Conservation (phyloP, 1,139 yeast genomes). For the Taiozyma onychis region DNA sequence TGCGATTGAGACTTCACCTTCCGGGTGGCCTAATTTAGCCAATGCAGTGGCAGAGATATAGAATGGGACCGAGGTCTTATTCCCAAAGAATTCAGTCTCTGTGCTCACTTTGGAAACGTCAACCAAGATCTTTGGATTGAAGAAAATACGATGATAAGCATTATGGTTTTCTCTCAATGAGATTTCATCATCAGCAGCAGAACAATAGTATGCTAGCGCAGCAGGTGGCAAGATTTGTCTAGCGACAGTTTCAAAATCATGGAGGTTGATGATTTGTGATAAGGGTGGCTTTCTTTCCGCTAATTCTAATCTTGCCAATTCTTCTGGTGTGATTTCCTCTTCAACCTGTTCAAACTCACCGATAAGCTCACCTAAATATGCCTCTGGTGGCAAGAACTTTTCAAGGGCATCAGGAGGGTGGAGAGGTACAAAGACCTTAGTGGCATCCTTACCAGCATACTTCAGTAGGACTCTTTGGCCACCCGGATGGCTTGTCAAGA, state of each 20-base stretch:
- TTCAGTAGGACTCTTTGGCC: constrained; percentile 67
- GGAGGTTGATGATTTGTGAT: constrained; percentile 60
- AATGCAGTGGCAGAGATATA: constrained; percentile 79
- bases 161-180: constrained; percentile 84
- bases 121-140: constrained; percentile 74
- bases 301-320: constrained; percentile 27
- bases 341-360: constrained; percentile 32
- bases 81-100: constrained; percentile 49
- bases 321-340: constrained; percentile 29
- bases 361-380: constrained; percentile 40
- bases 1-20: constrained; percentile 76
- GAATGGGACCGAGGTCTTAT: constrained; percentile 56
- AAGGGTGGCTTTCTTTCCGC: constrained; percentile 55
- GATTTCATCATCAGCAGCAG: constrained; percentile 91
- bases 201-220: constrained; percentile 90
- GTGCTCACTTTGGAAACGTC: constrained; percentile 54
- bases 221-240: constrained; percentile 65
- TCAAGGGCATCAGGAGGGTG: constrained; percentile 80
- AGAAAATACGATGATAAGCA: constrained; percentile 81
- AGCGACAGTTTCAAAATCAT: constrained; percentile 84
- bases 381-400: constrained; percentile 40
- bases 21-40: constrained; percentile 76
- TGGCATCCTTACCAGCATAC: constrained; percentile 90
- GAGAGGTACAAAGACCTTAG: constrained; percentile 77
- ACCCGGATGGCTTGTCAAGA: constrained; percentile 82